Percentiles rank a stretch among this genome's conserved stretches.
Conservation (phyloP, 257 asterid species). For the Hygrophila difformis region DNA sequence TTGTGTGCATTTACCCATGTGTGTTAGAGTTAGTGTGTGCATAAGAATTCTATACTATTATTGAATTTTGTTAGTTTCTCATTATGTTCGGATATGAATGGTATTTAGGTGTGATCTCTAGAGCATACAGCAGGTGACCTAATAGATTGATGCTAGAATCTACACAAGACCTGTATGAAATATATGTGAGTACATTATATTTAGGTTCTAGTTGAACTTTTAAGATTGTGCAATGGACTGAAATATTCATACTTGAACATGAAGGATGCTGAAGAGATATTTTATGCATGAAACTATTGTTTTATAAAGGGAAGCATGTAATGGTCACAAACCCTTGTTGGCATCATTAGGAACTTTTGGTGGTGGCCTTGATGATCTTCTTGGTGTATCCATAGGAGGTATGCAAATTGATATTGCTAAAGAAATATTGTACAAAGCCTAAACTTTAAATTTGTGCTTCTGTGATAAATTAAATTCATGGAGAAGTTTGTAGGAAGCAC, state of each 20-base stretch:
- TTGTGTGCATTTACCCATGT: background rate
- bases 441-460: slow-evolving; percentile 1
- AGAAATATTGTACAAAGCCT: too few relatives aligned
- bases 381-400: slow-evolving; percentile 94
- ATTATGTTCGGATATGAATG: slow-evolving; percentile 10
- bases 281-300: slow-evolving; percentile 3
- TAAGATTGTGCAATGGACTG: too few relatives aligned
- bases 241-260: slow-evolving; percentile 5
- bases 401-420: slow-evolving; percentile 13
- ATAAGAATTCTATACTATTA: background rate
- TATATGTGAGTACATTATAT: slow-evolving; percentile 60
- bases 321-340: slow-evolving; percentile 69
- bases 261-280: background rate
- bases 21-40: background rate
- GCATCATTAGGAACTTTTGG: slow-evolving; percentile 87
- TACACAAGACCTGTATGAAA: slow-evolving; percentile 73
- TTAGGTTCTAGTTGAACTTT: too few relatives aligned
- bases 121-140: slow-evolving; percentile 79
- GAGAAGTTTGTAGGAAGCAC: too few relatives aligned
- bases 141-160: slow-evolving; percentile 86
- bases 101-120: slow-evolving; percentile 60
- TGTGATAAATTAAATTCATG: background rate
- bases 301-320: slow-evolving; percentile 48
- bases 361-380: slow-evolving; percentile 90
- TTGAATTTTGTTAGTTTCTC: background rate